Conservation (phyloP, 257 asterid genomes). For the Przewalskia tangutica region DNA sequence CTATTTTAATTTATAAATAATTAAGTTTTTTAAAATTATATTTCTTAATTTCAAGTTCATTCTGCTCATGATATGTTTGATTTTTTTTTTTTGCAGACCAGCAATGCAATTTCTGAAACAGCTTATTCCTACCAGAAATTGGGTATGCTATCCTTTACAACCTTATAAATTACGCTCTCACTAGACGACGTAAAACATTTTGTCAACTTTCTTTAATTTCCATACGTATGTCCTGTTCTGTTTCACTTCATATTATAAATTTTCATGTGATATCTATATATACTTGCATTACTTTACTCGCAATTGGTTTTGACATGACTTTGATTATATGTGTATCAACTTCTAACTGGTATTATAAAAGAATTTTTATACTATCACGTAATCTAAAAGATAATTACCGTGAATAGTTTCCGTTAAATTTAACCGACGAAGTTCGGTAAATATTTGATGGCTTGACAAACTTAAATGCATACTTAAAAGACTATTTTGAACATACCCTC, state of each 20-base stretch:
- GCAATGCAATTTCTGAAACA: conserved; percentile 16
- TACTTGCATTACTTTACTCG: no score
- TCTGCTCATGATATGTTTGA: background rate
- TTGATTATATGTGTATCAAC: no score
- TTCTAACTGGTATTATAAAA: no score
- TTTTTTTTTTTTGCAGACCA: conserved; percentile 25
- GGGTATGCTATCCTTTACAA: conserved; percentile 10
- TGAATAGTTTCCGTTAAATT: no score
- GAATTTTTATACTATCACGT: no score
- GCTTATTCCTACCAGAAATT: conserved; percentile 11
- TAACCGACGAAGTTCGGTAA: no score
- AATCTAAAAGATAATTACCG: no score
- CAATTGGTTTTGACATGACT: no score
- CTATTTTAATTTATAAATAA: background rate
- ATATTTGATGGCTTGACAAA: no score
- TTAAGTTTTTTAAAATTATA: background rate
- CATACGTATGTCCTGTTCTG: background rate
- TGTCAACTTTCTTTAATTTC: background rate
- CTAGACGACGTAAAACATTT: background rate
- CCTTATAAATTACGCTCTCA: background rate
- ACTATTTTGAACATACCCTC: no score
- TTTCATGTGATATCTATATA: no score
- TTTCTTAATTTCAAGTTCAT: background rate
- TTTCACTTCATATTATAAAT: background rate
- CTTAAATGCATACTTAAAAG: no score